These are phyloP conservation scores for Agaricus blazei DNA, from an alignment of 768 basidiomycete species.

Conservation along the genomic window DNA sequence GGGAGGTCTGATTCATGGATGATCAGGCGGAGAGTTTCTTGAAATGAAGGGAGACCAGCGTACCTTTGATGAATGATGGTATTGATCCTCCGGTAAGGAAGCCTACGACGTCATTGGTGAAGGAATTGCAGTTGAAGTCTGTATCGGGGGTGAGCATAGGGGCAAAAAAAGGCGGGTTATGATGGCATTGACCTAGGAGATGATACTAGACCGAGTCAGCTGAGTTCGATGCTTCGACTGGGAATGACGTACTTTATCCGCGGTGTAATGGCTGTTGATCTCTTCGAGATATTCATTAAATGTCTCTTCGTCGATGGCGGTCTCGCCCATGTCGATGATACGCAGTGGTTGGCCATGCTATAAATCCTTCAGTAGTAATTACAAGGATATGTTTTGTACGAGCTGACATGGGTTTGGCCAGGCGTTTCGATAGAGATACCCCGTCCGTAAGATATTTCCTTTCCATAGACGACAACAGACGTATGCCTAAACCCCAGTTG, in stretches of 20 bases:
- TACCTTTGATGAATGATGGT: conserved; percentile 79
- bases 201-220: conserved; percentile 55
- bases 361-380: background rate
- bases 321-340: conserved; percentile 72
- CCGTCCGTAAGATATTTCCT: conserved; percentile 88
- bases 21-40: background rate
- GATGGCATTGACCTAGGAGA: conserved; percentile 53
- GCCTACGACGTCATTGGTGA: conserved; percentile 83
- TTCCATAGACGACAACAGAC: conserved; percentile 80
- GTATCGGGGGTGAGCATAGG: background rate
- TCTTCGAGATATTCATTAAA: conserved; percentile 80
- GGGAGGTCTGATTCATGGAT: conserved; percentile 50
- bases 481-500: conserved; percentile 59
- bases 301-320: conserved; percentile 76
- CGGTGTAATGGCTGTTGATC: conserved; percentile 77
- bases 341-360: conserved; percentile 76
- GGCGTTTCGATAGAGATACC: conserved; percentile 72
- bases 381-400: background rate
- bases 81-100: conserved; percentile 84
- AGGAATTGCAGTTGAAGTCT: conserved; percentile 96
- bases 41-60: background rate
- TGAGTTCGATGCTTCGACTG: background rate
- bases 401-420: conserved; percentile 75
- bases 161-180: background rate
- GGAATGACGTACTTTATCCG: conserved; percentile 65